Conservation (phyloP, 345 rosid genomes). For the Dimocarpus longan region DNA sequence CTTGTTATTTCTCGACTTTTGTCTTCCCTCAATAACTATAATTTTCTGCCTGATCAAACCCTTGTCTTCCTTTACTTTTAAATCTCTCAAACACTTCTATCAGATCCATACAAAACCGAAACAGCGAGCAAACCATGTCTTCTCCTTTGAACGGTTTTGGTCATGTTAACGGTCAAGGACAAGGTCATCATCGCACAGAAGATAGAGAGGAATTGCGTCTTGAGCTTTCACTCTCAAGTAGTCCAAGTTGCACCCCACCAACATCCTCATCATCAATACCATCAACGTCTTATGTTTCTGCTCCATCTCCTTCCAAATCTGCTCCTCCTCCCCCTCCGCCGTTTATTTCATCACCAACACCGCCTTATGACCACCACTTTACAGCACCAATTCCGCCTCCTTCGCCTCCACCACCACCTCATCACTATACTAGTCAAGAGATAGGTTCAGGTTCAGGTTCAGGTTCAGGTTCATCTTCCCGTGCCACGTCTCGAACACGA, state of each 20-base stretch:
- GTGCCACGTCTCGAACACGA: constrained; percentile 15
- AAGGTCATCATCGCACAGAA: neutral
- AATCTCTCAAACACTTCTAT: neutral
- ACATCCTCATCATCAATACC: neutral
- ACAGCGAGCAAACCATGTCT: neutral
- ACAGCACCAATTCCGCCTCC: neutral
- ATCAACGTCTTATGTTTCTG: neutral
- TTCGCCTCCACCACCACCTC: neutral
- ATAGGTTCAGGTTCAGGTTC: neutral
- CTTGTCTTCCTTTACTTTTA: neutral
- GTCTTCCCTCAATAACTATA: constrained; percentile 11
- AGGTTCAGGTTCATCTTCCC: neutral
- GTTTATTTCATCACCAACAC: neutral
- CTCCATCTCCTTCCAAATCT: neutral
- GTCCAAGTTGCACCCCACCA: neutral
- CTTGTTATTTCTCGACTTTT: constrained; percentile 3
- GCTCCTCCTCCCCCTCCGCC: constrained; percentile 7
- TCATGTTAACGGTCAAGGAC: too few species aligned
- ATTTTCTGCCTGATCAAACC: neutral
- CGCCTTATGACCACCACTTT: neutral
- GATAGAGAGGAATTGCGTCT: constrained; percentile 11
- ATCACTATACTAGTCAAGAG: neutral
- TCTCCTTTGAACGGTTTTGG: neutral
- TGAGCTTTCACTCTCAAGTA: constrained; percentile 15
- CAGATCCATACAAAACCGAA: neutral